phyloP scores from a whole-genome alignment of 768 basidiomycete genomes.

The Suillus plorans region DNA sequence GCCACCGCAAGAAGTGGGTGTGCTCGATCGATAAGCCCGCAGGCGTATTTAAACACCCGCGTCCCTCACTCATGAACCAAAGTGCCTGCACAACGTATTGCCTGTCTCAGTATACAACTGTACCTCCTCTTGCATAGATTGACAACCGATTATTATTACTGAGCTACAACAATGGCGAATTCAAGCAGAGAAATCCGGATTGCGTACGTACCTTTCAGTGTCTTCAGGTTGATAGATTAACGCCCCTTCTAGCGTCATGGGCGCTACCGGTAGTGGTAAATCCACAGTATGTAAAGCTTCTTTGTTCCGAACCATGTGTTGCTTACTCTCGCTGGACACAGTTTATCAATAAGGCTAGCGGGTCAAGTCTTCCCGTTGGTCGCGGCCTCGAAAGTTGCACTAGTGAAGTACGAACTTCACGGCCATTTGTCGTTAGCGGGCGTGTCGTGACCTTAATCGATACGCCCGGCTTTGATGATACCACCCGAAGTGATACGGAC shows the following conservation, averaged over 20 bases:
- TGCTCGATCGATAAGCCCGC: neutral
- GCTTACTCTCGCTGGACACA: conserved; percentile 14
- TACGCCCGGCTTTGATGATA: conserved; percentile 57
- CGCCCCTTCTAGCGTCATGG: conserved; percentile 27
- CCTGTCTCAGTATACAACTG: neutral
- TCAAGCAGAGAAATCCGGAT: conserved; percentile 32
- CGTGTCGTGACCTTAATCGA: conserved; percentile 45
- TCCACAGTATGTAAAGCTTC: conserved; percentile 26
- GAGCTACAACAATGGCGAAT: conserved; percentile 21
- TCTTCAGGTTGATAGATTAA: neutral
- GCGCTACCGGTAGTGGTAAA: conserved; percentile 37
- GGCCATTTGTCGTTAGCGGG: conserved; percentile 41
- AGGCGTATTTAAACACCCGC: conserved; percentile 7
- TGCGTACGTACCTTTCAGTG: conserved; percentile 23
- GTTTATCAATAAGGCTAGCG: conserved; percentile 51
- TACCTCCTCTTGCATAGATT: neutral
- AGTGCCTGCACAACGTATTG: neutral
- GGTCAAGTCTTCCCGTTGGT: conserved; percentile 41
- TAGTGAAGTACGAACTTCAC: conserved; percentile 34
- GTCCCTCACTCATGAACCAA: neutral
- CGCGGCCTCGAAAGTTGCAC: conserved; percentile 45
- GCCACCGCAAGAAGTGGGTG: conserved; percentile 10
- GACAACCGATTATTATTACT: neutral
- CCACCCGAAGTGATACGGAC: conserved; percentile 41
- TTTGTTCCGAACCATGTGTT: neutral